Conservation (phyloP, 352 stramenopile genomes). For the Pythium pyrilobum region DNA sequence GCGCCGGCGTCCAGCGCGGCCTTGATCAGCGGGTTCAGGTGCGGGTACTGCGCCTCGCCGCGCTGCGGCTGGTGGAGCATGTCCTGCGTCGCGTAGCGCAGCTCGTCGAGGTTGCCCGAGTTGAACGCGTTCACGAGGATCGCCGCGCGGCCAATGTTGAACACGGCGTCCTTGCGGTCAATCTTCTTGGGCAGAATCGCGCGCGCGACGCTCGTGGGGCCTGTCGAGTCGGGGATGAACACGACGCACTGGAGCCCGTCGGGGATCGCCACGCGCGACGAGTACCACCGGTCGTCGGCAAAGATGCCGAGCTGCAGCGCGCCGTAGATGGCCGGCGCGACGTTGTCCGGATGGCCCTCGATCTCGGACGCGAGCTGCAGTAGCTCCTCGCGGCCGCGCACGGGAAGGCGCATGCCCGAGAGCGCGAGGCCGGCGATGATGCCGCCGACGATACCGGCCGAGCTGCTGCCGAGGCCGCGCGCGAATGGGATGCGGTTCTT, state of each 20-base stretch:
- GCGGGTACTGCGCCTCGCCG: conserved; percentile 92
- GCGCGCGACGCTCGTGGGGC: conserved; percentile 91
- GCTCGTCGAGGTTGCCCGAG: conserved; percentile 95
- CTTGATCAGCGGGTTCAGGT: conserved; percentile 96
- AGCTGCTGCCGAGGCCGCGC: conserved; percentile 95
- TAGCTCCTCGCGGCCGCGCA: conserved; percentile 90
- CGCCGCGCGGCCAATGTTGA: conserved; percentile 95
- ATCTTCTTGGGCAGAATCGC: conserved; percentile 89
- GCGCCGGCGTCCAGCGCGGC: conserved; percentile 92
- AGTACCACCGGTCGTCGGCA: conserved; percentile 95
- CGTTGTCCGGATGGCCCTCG: conserved; percentile 99
- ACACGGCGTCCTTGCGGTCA: conserved; percentile 93
- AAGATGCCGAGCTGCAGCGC: conserved; percentile 94
- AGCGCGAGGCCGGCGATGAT: conserved; percentile 98
- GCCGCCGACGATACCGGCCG: conserved; percentile 97
- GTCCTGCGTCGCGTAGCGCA: conserved; percentile 94
- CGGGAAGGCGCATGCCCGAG: conserved; percentile 90
- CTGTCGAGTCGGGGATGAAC: conserved; percentile 98
- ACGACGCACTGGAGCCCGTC: conserved; percentile 97
- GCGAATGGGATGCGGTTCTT: conserved; percentile 98
- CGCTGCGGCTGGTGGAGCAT: conserved; percentile 96
- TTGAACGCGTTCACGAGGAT: conserved; percentile 97
- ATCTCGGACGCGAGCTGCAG: conserved; percentile 97
- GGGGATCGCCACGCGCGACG: conserved; percentile 94
- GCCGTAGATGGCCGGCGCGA: conserved; percentile 98